Percentiles rank a stretch among this genome's conserved stretches.
phyloP scores from a whole-genome alignment of 1,284 basidiomycete genomes.

The Trametes polyzona region DNA sequence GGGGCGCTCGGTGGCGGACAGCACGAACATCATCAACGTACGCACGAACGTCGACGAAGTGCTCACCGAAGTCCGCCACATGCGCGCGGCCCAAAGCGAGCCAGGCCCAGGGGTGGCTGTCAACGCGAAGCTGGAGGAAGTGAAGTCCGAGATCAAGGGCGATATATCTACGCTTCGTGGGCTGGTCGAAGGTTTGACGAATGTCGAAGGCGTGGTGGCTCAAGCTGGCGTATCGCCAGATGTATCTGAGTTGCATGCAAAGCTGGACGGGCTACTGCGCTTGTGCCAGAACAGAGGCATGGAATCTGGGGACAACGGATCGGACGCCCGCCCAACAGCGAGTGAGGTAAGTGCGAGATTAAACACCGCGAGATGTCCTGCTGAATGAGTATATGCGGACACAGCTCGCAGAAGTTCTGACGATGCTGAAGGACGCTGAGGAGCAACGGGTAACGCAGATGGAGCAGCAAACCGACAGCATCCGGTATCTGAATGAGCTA shows the following conservation, averaged over 20 bases:
- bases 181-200: conserved; percentile 15
- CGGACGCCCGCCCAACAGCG: background rate
- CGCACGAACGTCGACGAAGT: conserved; percentile 31
- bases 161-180: conserved; percentile 24
- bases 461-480: conserved; percentile 70
- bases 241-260: conserved; percentile 26
- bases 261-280: conserved; percentile 32
- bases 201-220: background rate
- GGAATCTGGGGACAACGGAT: background rate
- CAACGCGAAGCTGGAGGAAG: conserved; percentile 28
- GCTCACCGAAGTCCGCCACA: conserved; percentile 25
- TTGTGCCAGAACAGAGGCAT: conserved; percentile 15
- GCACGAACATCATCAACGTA: conserved; percentile 26
- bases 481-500: conserved; percentile 75
- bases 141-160: conserved; percentile 26
- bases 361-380: too few relatives aligned
- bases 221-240: background rate
- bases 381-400: too few relatives aligned
- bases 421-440: conserved; percentile 49
- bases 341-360: background rate
- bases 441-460: conserved; percentile 50
- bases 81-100: background rate
- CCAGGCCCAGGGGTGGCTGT: conserved; percentile 4
- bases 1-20: conserved; percentile 20
- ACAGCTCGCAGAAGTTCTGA: conserved; percentile 49